Percentiles rank a stretch among this genome's conserved stretches.
Conservation (phyloP, 73 alveolate species). For the Chromera velia region DNA sequence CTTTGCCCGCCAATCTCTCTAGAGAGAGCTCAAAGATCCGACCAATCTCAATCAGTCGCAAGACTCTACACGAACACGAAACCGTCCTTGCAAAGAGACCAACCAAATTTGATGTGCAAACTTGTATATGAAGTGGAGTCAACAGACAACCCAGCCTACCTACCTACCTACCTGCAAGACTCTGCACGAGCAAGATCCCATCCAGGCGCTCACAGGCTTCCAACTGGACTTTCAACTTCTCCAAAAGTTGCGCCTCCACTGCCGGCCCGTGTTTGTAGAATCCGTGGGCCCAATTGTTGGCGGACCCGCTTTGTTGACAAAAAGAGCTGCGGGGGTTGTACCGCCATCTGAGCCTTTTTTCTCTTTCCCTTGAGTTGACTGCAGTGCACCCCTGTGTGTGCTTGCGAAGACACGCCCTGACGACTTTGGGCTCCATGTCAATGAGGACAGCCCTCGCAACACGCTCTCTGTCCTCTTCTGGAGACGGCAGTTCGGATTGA, state of each 20-base stretch:
- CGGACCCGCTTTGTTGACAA: slow-evolving; percentile 62
- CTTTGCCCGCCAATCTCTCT: too few species aligned
- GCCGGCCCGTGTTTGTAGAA: slow-evolving; percentile 59
- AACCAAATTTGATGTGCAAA: too few species aligned
- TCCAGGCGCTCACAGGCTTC: slow-evolving; percentile 56
- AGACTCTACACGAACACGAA: too few species aligned
- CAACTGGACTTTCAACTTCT: slow-evolving; percentile 39
- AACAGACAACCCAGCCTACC: too few species aligned
- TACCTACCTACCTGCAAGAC: slow-evolving; percentile 71
- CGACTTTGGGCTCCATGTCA: slow-evolving; percentile 75
- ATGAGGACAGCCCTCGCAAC: slow-evolving; percentile 58
- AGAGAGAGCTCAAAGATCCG: too few species aligned
- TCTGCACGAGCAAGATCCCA: slow-evolving; percentile 44
- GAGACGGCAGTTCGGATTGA: too few species aligned
- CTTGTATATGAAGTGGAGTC: too few species aligned
- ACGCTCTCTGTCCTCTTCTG: background rate
- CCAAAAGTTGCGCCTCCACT: slow-evolving; percentile 52
- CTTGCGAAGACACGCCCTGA: slow-evolving; percentile 55
- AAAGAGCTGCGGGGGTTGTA: slow-evolving; percentile 8
- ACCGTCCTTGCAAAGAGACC: too few species aligned
- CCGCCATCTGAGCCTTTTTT: too few species aligned
- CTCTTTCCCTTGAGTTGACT: too few species aligned
- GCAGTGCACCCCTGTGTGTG: too few species aligned
- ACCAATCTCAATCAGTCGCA: too few species aligned
- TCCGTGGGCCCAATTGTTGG: slow-evolving; percentile 72